phyloP scores from a whole-genome alignment of 2,329 filamentous ascomycete species.

The Diplodia intermedia region DNA sequence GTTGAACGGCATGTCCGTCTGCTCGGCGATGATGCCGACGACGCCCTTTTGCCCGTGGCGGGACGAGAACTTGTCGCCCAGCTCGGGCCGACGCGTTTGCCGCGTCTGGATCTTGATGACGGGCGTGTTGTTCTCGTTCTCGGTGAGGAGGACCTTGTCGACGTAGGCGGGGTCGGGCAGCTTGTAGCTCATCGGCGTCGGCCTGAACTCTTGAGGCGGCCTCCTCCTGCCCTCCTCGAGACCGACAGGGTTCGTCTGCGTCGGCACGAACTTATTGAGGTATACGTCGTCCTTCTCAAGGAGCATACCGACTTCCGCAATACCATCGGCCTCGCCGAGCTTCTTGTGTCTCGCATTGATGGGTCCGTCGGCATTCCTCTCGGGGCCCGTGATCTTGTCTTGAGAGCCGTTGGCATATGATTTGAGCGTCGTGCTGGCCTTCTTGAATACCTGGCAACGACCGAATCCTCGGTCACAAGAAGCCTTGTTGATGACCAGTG shows the following conservation, averaged over 20 bases:
- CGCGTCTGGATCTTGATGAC: constrained; percentile 94
- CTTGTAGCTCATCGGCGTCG: constrained; percentile 78
- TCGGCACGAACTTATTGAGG: constrained; percentile 86
- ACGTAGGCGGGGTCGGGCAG: constrained; percentile 86
- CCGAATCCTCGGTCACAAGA: constrained; percentile 95
- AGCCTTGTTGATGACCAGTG: constrained; percentile 93
- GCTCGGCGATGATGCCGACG: constrained; percentile 93
- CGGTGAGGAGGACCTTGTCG: constrained; percentile 94
- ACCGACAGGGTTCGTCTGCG: constrained; percentile 76
- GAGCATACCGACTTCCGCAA: constrained; percentile 84
- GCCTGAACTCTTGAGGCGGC: constrained; percentile 58
- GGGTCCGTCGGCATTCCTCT: constrained; percentile 64
- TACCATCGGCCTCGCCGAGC: constrained; percentile 78
- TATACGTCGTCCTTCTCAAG: constrained; percentile 82
- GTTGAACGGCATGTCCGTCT: constrained; percentile 96
- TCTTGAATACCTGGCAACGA: constrained; percentile 96
- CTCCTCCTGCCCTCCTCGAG: constrained; percentile 53
- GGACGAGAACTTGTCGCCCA: constrained; percentile 98
- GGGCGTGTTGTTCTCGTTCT: constrained; percentile 83
- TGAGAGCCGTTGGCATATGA: constrained; percentile 82
- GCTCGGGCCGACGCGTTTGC: constrained; percentile 92
- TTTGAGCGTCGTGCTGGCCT: constrained; percentile 85
- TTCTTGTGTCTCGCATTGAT: constrained; percentile 65
- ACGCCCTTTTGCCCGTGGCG: constrained; percentile 98
- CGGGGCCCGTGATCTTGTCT: constrained; percentile 62